phyloP scores from a whole-genome alignment of 768 basidiomycete genomes.

The Leccinum obscurum region DNA sequence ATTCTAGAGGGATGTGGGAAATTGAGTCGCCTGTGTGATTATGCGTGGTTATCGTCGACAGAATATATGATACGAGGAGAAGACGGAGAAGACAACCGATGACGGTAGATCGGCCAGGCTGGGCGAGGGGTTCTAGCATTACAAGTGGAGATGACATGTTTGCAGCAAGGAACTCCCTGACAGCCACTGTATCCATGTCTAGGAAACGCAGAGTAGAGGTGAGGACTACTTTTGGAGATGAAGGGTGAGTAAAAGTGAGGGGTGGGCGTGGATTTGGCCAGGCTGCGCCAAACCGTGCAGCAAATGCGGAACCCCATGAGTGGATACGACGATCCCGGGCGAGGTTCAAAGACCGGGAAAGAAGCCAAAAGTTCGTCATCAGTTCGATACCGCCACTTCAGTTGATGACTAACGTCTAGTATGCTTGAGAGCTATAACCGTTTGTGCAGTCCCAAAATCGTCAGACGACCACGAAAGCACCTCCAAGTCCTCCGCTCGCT shows the following conservation, averaged over 20 bases:
- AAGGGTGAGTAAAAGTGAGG: conserved; percentile 17
- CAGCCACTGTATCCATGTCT: conserved; percentile 39
- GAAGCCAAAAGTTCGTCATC: conserved; percentile 70
- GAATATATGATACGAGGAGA: conserved; percentile 61
- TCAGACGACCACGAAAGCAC: conserved; percentile 75
- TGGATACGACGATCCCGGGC: conserved; percentile 36
- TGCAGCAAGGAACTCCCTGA: conserved; percentile 67
- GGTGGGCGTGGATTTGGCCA: conserved; percentile 54
- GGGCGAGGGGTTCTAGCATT: conserved; percentile 75
- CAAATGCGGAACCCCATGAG: conserved; percentile 44
- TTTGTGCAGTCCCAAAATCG: conserved; percentile 59
- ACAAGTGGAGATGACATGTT: conserved; percentile 60
- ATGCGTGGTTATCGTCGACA: conserved; percentile 51
- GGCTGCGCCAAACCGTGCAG: conserved; percentile 43
- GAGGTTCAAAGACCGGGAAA: conserved; percentile 59
- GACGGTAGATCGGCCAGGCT: conserved; percentile 74
- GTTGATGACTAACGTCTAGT: conserved; percentile 63
- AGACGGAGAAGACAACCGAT: conserved; percentile 54
- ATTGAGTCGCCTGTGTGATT: conserved; percentile 35
- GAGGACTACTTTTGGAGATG: conserved; percentile 31
- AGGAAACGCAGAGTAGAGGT: conserved; percentile 45
- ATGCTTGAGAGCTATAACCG: conserved; percentile 77
- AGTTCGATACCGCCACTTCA: conserved; percentile 66
- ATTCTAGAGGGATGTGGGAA: conserved; percentile 42
- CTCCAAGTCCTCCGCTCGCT: conserved; percentile 50